Evolutionary conservation across 2,329 filamentous ascomycete genomes (phyloP).

Genomic region (Aspergillus brunneoviolaceus): DNA sequence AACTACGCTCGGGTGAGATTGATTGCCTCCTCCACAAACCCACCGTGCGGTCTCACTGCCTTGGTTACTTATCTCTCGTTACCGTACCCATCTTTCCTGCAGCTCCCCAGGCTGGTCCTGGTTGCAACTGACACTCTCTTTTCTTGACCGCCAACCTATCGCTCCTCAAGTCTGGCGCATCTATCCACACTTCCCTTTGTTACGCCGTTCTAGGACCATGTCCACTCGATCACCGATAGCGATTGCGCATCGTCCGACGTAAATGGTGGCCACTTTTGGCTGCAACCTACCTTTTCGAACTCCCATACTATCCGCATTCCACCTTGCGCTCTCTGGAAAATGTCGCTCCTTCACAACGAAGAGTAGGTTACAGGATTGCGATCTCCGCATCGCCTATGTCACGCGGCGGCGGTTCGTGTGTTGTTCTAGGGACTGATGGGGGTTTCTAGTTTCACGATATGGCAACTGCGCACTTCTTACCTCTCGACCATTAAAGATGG

Average conservation of each 20-base stretch:
- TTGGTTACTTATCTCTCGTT: conserved; percentile 5
- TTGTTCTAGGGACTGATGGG: conserved; percentile 13
- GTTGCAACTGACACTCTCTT: conserved; percentile 15
- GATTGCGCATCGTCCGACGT: conserved; percentile 7
- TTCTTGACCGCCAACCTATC: conserved; percentile 3
- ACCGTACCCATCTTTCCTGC: conserved; percentile 8
- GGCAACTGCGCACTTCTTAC: conserved; percentile 65
- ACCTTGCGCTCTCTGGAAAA: conserved; percentile 23
- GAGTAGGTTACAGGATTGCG: conserved; percentile 40
- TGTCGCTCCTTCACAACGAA: conserved; percentile 54
- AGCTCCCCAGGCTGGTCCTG: conserved; percentile 37
- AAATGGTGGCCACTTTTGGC: conserved; percentile 4
- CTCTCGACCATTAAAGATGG: conserved; percentile 64
- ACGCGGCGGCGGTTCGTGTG: not conserved
- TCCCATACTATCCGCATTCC: not conserved
- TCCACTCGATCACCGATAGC: conserved; percentile 7
- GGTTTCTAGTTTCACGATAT: conserved; percentile 59
- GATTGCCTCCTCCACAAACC: conserved; percentile 4
- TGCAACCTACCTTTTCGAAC: not conserved
- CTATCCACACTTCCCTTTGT: conserved; percentile 10
- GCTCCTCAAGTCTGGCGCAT: conserved; percentile 13
- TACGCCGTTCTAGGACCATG: conserved; percentile 13
- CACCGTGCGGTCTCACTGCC: not conserved
- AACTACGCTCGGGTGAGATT: not conserved
- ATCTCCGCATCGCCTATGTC: conserved; percentile 2